Base-by-base conservation (phyloP, 768 basidiomycete species). In the Tricholoma sp. region DNA sequence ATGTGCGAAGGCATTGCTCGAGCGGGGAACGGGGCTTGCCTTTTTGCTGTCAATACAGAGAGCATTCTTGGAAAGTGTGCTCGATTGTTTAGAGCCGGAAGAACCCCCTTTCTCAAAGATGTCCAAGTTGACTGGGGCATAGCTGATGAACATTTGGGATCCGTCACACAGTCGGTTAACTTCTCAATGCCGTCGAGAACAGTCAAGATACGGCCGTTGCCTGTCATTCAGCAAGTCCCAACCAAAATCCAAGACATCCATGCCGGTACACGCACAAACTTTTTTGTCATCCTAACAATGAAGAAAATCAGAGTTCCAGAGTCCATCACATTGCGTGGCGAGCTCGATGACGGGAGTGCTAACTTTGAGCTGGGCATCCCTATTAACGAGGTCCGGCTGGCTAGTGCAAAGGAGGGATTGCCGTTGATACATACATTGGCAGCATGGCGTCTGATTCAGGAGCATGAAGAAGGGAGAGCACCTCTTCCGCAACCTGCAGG, bases 1-100 rank as follows among this genome's bases (percentile, higher is more conserved):
- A 72, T 80, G 61, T 82, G 81, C 61, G 75, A 81, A 59, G 67
- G 75, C 3, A 78, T 87, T n/a, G 83, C 85, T 0, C 66, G 71
- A 16, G 73, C 72, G 1, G 85, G 86, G 1, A 73, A 79, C 9
- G 86, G 85, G 14, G 69, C 73, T 24, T 77, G 66, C 51, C 67
- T 82, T 0, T 78, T 80, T 55, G 80, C 84, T 4, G 64, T 71
- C 6, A 65, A 73, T 3, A 66, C 73, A 9, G 81, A 82, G 53
- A 70, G 71, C 18, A 81, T 85, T 16, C 57, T 72, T 3, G 75
- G 66, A 4, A 84, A 83, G 63, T 80, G 79, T 51, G 71, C 79
- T 1, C 69, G 69, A 7, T 72, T 86, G 8, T 68, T 87, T 51
- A 74, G 74, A 10, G 83, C 81, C 5, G 82, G 83, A 34, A 69